Conservation (phyloP, 1,284 basidiomycete genomes). For the Vanrija sp. region DNA sequence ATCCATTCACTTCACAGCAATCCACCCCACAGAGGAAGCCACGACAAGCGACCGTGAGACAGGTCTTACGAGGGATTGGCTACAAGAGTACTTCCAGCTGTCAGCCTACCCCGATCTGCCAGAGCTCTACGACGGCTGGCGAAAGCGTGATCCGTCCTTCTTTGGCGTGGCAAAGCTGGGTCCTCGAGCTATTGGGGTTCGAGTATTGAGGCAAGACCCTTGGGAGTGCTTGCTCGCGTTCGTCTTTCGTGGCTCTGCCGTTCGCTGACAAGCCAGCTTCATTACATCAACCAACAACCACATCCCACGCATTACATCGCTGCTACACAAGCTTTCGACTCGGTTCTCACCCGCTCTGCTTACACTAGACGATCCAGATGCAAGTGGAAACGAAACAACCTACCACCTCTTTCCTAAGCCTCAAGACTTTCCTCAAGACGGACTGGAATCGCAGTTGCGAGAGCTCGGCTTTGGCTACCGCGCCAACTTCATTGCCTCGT, state of each 20-base stretch:
- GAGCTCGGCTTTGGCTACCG: constrained; percentile 92
- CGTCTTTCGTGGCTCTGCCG: constrained; percentile 43
- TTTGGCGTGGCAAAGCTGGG: constrained; percentile 63
- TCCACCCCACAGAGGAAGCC: constrained; percentile 53
- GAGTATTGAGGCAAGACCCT: constrained; percentile 86
- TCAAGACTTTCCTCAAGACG: constrained; percentile 59
- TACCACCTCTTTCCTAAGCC: constrained; percentile 84
- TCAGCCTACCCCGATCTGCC: constrained; percentile 26
- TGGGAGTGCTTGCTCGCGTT: constrained; percentile 93
- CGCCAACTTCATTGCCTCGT: constrained; percentile 80
- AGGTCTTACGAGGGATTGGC: constrained; percentile 67
- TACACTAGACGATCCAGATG: constrained; percentile 32
- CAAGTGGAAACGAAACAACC: constrained; percentile 23
- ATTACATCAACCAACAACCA: constrained; percentile 99
- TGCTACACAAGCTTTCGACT: constrained; percentile 66
- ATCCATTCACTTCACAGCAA: constrained; percentile 66
- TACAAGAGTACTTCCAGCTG: constrained; percentile 87
- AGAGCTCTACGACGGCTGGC: constrained; percentile 76
- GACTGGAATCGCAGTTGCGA: constrained; percentile 67
- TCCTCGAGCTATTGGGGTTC: constrained; percentile 54
- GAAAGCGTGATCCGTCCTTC: constrained; percentile 60
- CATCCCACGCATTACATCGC: constrained; percentile 82
- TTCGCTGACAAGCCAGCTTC: constrained; percentile 59
- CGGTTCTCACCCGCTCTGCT: constrained; percentile 65
- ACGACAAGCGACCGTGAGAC: constrained; percentile 49